Conservation (phyloP, 495 filamentous ascomycete species). For the Lindgomyces ingoldianus region DNA sequence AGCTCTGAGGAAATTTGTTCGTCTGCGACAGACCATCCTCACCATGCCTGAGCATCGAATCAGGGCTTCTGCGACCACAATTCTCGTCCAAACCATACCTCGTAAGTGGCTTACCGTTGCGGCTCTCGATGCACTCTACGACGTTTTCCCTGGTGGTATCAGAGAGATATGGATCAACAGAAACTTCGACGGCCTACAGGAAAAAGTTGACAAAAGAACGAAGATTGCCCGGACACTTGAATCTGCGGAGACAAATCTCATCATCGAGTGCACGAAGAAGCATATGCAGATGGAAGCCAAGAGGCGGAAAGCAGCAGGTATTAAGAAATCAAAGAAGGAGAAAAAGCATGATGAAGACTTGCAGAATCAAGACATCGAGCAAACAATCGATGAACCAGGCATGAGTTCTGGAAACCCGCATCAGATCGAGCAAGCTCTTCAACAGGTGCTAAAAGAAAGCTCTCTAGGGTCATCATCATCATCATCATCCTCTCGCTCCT, state of each 20-base stretch:
- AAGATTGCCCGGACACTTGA: slow-evolving; percentile 73
- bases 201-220: slow-evolving; percentile 80
- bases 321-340: slow-evolving; percentile 55
- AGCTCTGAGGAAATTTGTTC: slow-evolving; percentile 88
- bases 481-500: slow-evolving; percentile 38
- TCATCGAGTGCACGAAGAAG: slow-evolving; percentile 73
- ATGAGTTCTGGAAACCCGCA: slow-evolving; percentile 83
- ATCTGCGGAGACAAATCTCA: slow-evolving; percentile 78
- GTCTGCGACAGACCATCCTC: slow-evolving; percentile 88
- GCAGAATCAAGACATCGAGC: slow-evolving; percentile 55
- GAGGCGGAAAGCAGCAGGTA: slow-evolving; percentile 58
- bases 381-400: slow-evolving; percentile 67
- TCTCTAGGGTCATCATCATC: slow-evolving; percentile 30
- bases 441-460: slow-evolving; percentile 63
- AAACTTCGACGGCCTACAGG: slow-evolving; percentile 80
- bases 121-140: slow-evolving; percentile 80
- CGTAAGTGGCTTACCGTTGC: slow-evolving; percentile 82
- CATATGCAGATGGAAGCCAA: slow-evolving; percentile 66
- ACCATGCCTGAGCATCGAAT: slow-evolving; percentile 95
- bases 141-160: slow-evolving; percentile 94
- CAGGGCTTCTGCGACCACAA: slow-evolving; percentile 93
- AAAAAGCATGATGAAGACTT: slow-evolving; percentile 40
- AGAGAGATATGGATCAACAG: slow-evolving; percentile 97
- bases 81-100: slow-evolving; percentile 87
- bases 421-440: slow-evolving; percentile 70